These are phyloP conservation scores for Pythium folliculosum DNA, from an alignment of 352 stramenopile species.

Conservation along the genomic window DNA sequence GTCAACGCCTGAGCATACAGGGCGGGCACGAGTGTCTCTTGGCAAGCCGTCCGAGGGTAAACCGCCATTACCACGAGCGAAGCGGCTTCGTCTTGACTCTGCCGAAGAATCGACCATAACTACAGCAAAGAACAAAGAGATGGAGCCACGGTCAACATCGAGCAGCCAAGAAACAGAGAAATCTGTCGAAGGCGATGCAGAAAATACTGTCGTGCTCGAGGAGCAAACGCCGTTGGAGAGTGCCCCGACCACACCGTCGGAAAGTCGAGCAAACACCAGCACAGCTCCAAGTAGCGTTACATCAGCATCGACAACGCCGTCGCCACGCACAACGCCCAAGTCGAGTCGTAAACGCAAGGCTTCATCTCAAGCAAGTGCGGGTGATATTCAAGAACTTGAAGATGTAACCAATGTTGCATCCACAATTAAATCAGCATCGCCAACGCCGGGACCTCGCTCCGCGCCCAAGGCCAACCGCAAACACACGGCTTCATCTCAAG, in stretches of 20 bases:
- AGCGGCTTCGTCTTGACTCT: slow-evolving; percentile 12
- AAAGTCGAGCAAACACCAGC: neutral
- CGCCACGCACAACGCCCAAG: slow-evolving; percentile 6
- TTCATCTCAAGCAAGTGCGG: neutral
- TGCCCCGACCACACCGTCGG: neutral
- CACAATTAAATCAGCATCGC: no score
- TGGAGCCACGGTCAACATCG: neutral
- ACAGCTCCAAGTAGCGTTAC: neutral
- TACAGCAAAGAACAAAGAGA: slow-evolving; percentile 1
- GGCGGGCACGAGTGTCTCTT: slow-evolving; percentile 16
- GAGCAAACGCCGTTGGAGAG: neutral
- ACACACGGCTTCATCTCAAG: neutral
- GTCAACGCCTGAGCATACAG: slow-evolving; percentile 13
- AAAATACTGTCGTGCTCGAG: slow-evolving; percentile 6
- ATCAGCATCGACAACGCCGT: neutral
- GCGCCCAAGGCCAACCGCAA: neutral
- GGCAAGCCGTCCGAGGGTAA: slow-evolving; percentile 2
- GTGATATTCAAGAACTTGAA: no score
- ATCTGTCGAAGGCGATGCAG: neutral
- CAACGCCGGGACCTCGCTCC: no score
- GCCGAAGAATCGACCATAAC: neutral
- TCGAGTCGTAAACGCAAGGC: slow-evolving; percentile 6
- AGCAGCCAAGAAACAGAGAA: slow-evolving; percentile 15
- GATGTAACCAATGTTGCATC: no score
- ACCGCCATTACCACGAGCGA: slow-evolving; percentile 15